Percentiles rank a stretch among this genome's conserved stretches.
Evolutionary conservation across 768 basidiomycete species (phyloP).

Genomic region (Suillus weaverae): DNA sequence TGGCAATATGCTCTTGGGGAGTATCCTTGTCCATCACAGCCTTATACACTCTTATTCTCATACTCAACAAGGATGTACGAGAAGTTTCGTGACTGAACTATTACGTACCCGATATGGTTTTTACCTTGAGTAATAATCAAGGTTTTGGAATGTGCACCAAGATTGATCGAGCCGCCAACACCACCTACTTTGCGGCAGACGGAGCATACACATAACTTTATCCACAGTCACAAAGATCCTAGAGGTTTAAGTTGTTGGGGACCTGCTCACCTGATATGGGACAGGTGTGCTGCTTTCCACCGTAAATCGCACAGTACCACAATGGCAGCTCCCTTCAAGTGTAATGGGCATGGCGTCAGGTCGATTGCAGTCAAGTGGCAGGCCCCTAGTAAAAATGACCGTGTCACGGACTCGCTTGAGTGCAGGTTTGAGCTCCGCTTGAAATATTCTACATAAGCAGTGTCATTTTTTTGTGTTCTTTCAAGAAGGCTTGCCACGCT

Average conservation of each 20-base stretch:
- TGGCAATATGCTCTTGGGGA: slow-evolving; percentile 42
- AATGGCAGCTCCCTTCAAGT: slow-evolving; percentile 42
- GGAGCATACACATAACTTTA: slow-evolving; percentile 61
- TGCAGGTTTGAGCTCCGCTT: slow-evolving; percentile 7
- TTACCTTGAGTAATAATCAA: slow-evolving; percentile 52
- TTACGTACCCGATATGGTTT: slow-evolving; percentile 52
- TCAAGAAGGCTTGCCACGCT: slow-evolving; percentile 49
- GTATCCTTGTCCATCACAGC: slow-evolving; percentile 61
- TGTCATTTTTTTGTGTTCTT: neutral
- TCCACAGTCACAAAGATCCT: neutral
- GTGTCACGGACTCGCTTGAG: too few relatives aligned
- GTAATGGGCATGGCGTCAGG: slow-evolving; percentile 49
- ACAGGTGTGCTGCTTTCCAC: slow-evolving; percentile 52
- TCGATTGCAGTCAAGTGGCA: too few relatives aligned
- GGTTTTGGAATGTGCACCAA: slow-evolving; percentile 54
- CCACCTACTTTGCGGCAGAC: slow-evolving; percentile 75
- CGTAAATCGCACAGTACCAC: slow-evolving; percentile 35
- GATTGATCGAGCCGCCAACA: slow-evolving; percentile 62
- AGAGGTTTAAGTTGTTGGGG: neutral
- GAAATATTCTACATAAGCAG: slow-evolving; percentile 3
- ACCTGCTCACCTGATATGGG: slow-evolving; percentile 54
- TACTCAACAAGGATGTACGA: neutral
- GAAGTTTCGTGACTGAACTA: neutral
- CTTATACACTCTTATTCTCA: slow-evolving; percentile 53
- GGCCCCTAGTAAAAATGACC: neutral